Base-by-base conservation (phyloP, 2,329 filamentous ascomycete species). In the Blastomyces gilchristii region DNA sequence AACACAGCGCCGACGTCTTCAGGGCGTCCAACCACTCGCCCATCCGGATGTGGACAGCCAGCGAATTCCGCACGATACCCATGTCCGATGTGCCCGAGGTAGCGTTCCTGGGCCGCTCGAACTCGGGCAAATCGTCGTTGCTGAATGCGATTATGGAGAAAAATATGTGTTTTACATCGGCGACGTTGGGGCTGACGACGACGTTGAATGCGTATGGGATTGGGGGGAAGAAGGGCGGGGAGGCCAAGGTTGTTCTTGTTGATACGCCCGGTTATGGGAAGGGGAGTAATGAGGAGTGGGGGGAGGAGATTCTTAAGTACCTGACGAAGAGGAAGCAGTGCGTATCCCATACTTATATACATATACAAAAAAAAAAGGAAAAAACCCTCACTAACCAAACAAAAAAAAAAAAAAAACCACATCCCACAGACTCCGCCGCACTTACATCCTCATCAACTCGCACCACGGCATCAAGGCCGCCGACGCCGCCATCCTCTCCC, bases 191-290 rank as follows among this genome's bases (percentile, higher is more conserved):
- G 0, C 78, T 83, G 56, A 89, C 87, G 6, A 79, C 79, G 65
- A 81, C 82, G 22, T 87, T 89, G 84, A 87, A 88, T 66, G 83
- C 84, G 0, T 89, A 86, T 71, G 82, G 81, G 2, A 78, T 88
- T 25, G 79, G 84, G n/a, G 76, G 77, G n/a, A 75, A 72, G 57
- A 79, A 74, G 62, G 73, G 72, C 9, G 74, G 76, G 61, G 71
- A 77, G 64, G 71, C 73, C 22, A 80, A 77, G 66, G 70, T 88
- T 37, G 80, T 86, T 0, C 78, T 90, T 43, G 77, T 90, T 25
- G 87, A 90, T 72, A 87, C 87, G 82, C 87, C 87, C 0, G 87
- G 87, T 0, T 90, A 90, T 69, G 87, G 87, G 3, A 80, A 83
- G 63, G 85, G 82, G 1, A 85, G 83, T 69, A 75, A 81, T 43